A percentile compares a stretch with the other conserved stretches of the same genome.
phyloP scores from a whole-genome alignment of 2,329 filamentous ascomycete species.

The Fonsecaea monophora region DNA sequence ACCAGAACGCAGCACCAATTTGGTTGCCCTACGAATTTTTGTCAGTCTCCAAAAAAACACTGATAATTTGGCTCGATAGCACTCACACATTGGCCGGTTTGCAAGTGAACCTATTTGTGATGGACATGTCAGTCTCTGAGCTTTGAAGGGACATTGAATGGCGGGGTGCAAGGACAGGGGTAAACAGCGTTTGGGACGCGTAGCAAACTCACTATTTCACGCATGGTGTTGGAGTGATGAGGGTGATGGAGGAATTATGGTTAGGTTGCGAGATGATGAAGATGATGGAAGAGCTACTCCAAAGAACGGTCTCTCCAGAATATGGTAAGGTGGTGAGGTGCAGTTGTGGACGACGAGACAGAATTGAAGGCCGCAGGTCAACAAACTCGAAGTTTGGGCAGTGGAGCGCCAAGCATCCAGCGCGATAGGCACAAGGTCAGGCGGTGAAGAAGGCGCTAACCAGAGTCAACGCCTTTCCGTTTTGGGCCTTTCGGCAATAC shows the following conservation, averaged over 20 bases:
- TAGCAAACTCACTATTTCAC: conserved; percentile 71
- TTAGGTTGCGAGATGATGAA: conserved; percentile 22
- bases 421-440: conserved; percentile 21
- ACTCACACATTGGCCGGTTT: conserved; percentile 99
- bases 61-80: conserved; percentile 29
- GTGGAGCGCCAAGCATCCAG: conserved; percentile 18
- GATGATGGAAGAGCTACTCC: conserved; percentile 19
- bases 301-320: conserved; percentile 17
- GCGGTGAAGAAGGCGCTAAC: conserved; percentile 34
- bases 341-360: conserved; percentile 27
- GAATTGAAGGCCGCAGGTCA: conserved; percentile 30
- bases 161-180: conserved; percentile 41
- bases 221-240: conserved; percentile 61
- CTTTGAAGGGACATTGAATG: conserved; percentile 31
- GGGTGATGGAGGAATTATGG: conserved; percentile 9
- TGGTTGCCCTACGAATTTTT: conserved; percentile 82
- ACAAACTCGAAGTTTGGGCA: conserved; percentile 28
- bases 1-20: conserved; percentile 99
- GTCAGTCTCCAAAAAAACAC: conserved; percentile 45
- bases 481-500: conserved; percentile 16
- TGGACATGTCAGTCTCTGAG: conserved; percentile 62
- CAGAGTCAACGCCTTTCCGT: conserved; percentile 9
- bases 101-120: conserved; percentile 86
- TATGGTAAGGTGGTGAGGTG: conserved; percentile 17
- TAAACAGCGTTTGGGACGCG: conserved; percentile 46